Evolutionary conservation across 805 yeast species (phyloP), one percentile per base, ranked within the genome.

Genomic region (Saturnispora bothae): DNA sequence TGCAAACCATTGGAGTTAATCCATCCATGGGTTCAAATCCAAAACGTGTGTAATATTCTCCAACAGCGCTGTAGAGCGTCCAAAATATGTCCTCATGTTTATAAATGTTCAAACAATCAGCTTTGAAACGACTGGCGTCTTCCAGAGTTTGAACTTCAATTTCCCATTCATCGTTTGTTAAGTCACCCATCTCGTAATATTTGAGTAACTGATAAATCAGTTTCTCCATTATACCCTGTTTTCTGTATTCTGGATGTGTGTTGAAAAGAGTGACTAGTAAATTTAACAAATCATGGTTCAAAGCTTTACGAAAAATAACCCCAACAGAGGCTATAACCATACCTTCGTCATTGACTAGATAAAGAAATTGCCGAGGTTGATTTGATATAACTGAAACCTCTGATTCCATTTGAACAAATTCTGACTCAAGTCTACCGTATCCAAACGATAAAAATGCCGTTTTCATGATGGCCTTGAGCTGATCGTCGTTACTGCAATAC

Each of bases 61-160:
- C 35, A 16, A 42, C 39, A 15, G 36, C 34, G 29, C 42, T 42
- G 14, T 35, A 39, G 19, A 42, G 26, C 4, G 40, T 20, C 43
- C 45, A 39, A 30, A 32, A 34, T 6, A 36, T 23, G 5, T 31
- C 28, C 12, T 25, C 17, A 4, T 13, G 9, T 6, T 28, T 25
- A 25, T 22, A 12, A 16, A n/a, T 18, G 13, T 15, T 4, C 26
- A 33, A 3, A 42, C n/a, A 16, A 25, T 28, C 7, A 20, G 6
- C 17, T 33, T 21, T 19, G 33, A 13, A 27, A 19, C 32, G 14
- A 19, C 18, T 33, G 14, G 36, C 28, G 21, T 22, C 15, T 39
- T 28, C 18, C 19, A 21, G 14, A 9, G 32, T 16, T 20, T 35
- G 7, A 36, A 31, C 14, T n/a, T 9, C 31, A 29, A 14, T 38